Conservation (phyloP, 345 rosid species). For the Hibiscus syriacus region DNA sequence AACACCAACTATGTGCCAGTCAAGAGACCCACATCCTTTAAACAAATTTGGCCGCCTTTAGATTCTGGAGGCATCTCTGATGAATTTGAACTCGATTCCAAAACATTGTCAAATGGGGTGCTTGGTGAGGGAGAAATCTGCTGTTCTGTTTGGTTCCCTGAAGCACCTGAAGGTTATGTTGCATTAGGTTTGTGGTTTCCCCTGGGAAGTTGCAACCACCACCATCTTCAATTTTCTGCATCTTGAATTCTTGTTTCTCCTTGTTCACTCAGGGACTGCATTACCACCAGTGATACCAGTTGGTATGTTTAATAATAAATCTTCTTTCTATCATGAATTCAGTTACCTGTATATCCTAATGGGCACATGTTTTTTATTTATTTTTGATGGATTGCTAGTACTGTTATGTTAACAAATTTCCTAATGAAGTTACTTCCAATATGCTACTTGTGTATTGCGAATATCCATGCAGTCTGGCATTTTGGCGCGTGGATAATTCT, state of each 20-base stretch:
- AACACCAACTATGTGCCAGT: conserved; percentile 76
- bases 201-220: conserved; percentile 59
- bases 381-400: conserved; percentile 8
- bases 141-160: conserved; percentile 91
- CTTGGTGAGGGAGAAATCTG: conserved; percentile 21
- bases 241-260: conserved; percentile 76
- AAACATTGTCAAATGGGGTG: conserved; percentile 12
- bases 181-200: conserved; percentile 79
- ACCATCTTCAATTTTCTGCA: conserved; percentile 63
- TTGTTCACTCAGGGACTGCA: conserved; percentile 81
- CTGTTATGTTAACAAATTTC: background rate
- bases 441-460: conserved; percentile 37
- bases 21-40: conserved; percentile 74
- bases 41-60: conserved; percentile 58
- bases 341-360: background rate
- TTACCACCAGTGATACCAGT: conserved; percentile 49
- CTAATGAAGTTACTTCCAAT: background rate
- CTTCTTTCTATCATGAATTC: conserved; percentile 14
- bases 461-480: conserved; percentile 50
- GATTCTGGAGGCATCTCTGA: conserved; percentile 34
- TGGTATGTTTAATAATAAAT: conserved; percentile 39
- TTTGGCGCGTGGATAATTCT: conserved; percentile 91
- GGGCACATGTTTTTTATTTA: background rate
- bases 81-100: conserved; percentile 16
- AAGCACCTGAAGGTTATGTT: conserved; percentile 84